Conservation (phyloP, 805 yeast genomes). For the Pichia kluyveri region DNA sequence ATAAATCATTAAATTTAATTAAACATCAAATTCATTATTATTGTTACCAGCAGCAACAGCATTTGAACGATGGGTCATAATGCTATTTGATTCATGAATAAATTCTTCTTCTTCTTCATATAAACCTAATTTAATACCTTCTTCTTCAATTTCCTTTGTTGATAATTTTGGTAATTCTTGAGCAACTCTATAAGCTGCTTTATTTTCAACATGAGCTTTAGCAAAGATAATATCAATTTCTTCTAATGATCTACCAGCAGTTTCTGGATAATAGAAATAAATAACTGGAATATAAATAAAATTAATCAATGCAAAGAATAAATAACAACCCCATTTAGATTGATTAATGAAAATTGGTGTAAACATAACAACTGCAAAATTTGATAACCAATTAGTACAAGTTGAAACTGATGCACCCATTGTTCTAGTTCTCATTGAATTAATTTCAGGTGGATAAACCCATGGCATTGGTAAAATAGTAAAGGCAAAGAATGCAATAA, state of each 20-base stretch:
- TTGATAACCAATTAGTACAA: slow-evolving; percentile 61
- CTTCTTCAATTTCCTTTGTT: slow-evolving; percentile 49
- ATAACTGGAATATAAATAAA: slow-evolving; percentile 52
- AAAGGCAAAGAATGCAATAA: slow-evolving; percentile 46
- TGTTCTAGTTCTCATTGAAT: slow-evolving; percentile 61
- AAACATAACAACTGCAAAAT: slow-evolving; percentile 61
- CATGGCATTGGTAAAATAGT: slow-evolving; percentile 38
- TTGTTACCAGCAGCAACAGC: neutral
- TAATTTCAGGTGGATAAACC: slow-evolving; percentile 62
- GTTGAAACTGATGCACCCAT: slow-evolving; percentile 55
- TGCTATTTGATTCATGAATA: neutral
- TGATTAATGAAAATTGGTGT: slow-evolving; percentile 47
- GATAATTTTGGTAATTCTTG: slow-evolving; percentile 49
- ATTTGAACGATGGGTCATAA: neutral
- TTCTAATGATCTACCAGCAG: slow-evolving; percentile 67
- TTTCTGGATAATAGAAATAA: slow-evolving; percentile 67
- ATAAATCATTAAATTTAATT: neutral
- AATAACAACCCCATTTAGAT: slow-evolving; percentile 56
- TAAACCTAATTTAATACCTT: slow-evolving; percentile 50
- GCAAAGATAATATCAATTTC: slow-evolving; percentile 67
- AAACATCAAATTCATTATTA: neutral
- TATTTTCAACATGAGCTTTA: slow-evolving; percentile 46
- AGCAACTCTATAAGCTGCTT: slow-evolving; percentile 57
- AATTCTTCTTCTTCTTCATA: slow-evolving; percentile 16
- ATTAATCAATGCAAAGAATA: slow-evolving; percentile 61